Evolutionary conservation across 129 eudicot species (phyloP).

Genomic region (Cynara cardunculus): DNA sequence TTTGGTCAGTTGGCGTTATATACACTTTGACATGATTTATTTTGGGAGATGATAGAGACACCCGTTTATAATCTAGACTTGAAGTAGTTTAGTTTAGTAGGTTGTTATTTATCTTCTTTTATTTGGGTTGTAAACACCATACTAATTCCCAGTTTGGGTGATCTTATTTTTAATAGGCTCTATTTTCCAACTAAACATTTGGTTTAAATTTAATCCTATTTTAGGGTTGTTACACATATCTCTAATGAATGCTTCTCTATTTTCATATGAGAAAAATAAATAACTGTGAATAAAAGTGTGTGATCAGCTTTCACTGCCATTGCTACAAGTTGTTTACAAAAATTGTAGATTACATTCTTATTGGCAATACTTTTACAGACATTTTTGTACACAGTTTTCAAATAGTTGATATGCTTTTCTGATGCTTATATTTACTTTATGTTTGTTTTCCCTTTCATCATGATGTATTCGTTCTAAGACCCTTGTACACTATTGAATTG

Average conservation of each 20-base stretch:
- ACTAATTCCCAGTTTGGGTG: too few relatives aligned
- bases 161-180: too few relatives aligned
- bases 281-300: neutral
- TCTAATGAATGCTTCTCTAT: constrained; percentile 3
- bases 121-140: too few relatives aligned
- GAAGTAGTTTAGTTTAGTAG: too few relatives aligned
- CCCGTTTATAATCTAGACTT: too few relatives aligned
- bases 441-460: neutral
- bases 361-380: neutral
- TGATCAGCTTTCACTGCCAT: neutral
- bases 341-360: neutral
- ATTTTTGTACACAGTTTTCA: neutral
- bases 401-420: neutral
- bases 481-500: constrained; percentile 18
- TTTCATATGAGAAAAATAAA: neutral
- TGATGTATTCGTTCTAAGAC: constrained; percentile 2
- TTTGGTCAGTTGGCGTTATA: too few relatives aligned
- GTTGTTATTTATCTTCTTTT: too few relatives aligned
- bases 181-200: too few relatives aligned
- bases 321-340: neutral
- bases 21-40: too few relatives aligned
- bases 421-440: neutral
- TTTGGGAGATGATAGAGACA: too few relatives aligned
- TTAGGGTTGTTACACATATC: too few relatives aligned
- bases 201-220: too few relatives aligned